These are phyloP conservation scores for Tricladium varicosporioides DNA, from an alignment of 2,329 filamentous ascomycete species.

Conservation along the genomic window DNA sequence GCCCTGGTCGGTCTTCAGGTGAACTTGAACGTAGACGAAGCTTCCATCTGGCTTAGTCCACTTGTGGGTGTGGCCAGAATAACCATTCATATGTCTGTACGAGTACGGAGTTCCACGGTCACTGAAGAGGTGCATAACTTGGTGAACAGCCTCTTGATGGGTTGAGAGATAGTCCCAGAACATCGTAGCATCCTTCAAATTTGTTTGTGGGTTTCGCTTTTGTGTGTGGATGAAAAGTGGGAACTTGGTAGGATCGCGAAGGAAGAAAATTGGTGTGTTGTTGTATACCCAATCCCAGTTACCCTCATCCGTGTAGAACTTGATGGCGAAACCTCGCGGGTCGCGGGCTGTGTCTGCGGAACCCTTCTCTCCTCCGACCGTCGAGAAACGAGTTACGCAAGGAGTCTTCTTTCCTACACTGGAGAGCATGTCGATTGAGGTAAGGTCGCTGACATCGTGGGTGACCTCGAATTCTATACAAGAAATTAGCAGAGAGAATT, in stretches of 20 bases:
- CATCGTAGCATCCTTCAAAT: slow-evolving; percentile 60
- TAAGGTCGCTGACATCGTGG: slow-evolving; percentile 30
- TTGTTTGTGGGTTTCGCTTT: slow-evolving; percentile 71
- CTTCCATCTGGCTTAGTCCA: slow-evolving; percentile 63
- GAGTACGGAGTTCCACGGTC: slow-evolving; percentile 65
- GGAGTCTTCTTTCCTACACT: slow-evolving; percentile 68
- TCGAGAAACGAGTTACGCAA: slow-evolving; percentile 65
- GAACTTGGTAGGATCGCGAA: slow-evolving; percentile 73
- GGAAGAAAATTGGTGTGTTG: slow-evolving; percentile 76
- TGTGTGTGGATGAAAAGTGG: slow-evolving; percentile 75
- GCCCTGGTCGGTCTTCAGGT: slow-evolving; percentile 62
- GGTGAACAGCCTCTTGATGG: slow-evolving; percentile 61
- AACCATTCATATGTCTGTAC: slow-evolving; percentile 66
- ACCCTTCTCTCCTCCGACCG: slow-evolving; percentile 68
- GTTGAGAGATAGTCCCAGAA: slow-evolving; percentile 51
- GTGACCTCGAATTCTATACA: slow-evolving; percentile 30
- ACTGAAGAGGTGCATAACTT: slow-evolving; percentile 64
- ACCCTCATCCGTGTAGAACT: slow-evolving; percentile 70
- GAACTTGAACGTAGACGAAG: slow-evolving; percentile 65
- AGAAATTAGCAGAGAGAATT: slow-evolving; percentile 11
- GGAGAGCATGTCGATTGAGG: slow-evolving; percentile 38
- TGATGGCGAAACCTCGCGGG: slow-evolving; percentile 65
- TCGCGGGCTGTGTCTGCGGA: slow-evolving; percentile 67
- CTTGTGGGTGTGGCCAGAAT: slow-evolving; percentile 66
- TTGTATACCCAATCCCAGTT: slow-evolving; percentile 74